Evolutionary conservation across 371 early-diverging fungal genomes (phyloP).

Genomic region (Haplosporangium sp.): DNA sequence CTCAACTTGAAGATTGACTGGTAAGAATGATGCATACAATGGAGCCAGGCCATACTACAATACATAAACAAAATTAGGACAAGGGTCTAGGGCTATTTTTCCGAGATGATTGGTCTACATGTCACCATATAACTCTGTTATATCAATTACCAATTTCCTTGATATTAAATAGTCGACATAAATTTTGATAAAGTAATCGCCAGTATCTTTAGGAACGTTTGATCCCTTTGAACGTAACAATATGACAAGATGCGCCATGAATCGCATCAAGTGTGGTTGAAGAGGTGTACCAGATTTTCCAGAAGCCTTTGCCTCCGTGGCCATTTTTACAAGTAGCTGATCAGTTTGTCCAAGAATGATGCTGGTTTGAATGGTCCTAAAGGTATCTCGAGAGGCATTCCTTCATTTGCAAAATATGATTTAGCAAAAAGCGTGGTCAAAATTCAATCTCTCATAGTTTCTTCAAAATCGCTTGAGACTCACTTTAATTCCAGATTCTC

Average conservation of each 20-base stretch:
- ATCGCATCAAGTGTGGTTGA: slow-evolving; percentile 45
- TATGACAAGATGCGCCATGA: slow-evolving; percentile 49
- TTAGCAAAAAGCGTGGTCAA: background rate
- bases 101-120: too few species aligned
- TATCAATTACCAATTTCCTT: slow-evolving; percentile 27
- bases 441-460: background rate
- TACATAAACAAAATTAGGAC: background rate
- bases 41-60: slow-evolving; percentile 49
- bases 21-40: slow-evolving; percentile 49
- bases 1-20: slow-evolving; percentile 35
- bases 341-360: slow-evolving; percentile 48
- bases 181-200: slow-evolving; percentile 53
- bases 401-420: background rate
- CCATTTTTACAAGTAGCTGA: slow-evolving; percentile 31
- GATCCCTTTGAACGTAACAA: slow-evolving; percentile 35
- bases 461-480: background rate
- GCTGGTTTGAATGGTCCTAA: slow-evolving; percentile 42
- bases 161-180: slow-evolving; percentile 57
- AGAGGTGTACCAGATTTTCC: slow-evolving; percentile 15
- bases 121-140: background rate
- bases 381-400: slow-evolving; percentile 36
- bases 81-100: too few species aligned
- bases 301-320: slow-evolving; percentile 24
- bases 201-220: slow-evolving; percentile 31
- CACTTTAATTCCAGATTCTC: slow-evolving; percentile 30